Conservation (phyloP, 345 rosid genomes). For the Eucalyptus brandiana region DNA sequence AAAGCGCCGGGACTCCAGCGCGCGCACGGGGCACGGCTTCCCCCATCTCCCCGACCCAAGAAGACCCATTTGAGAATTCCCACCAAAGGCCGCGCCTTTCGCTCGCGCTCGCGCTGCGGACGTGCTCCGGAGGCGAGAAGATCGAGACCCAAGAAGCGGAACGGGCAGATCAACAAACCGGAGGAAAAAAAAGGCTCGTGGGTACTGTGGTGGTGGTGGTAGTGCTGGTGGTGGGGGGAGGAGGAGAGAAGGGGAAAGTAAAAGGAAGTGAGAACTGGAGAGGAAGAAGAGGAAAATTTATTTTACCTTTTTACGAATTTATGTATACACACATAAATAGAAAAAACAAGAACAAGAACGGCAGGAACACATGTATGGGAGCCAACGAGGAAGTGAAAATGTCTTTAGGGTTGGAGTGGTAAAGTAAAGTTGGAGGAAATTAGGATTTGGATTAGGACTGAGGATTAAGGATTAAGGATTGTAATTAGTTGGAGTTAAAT, state of each 20-base stretch:
- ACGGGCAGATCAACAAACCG: constrained; percentile 81
- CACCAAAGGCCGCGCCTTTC: neutral
- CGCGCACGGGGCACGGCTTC: neutral
- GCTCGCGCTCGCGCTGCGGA: neutral
- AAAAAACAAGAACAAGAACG: neutral
- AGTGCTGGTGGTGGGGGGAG: neutral
- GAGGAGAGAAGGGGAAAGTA: constrained; percentile 25
- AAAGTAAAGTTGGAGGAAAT: neutral
- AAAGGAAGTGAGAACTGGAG: neutral
- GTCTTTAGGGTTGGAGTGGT: neutral
- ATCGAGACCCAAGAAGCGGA: constrained; percentile 24
- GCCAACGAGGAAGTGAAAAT: neutral
- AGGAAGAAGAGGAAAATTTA: neutral
- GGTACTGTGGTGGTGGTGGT: constrained; percentile 10
- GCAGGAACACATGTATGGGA: neutral
- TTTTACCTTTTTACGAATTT: neutral
- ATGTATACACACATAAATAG: neutral
- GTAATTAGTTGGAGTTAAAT: neutral
- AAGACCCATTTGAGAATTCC: neutral
- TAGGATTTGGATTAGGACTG: neutral
- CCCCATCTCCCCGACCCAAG: neutral
- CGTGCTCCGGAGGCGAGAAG: constrained; percentile 32
- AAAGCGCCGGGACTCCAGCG: constrained; percentile 6
- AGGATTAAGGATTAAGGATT: neutral
- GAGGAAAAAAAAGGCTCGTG: constrained; percentile 13